Evolutionary conservation across 2,329 filamentous ascomycete genomes (phyloP), one percentile per base, ranked within the genome.

Genomic region (Xylaria sp.): DNA sequence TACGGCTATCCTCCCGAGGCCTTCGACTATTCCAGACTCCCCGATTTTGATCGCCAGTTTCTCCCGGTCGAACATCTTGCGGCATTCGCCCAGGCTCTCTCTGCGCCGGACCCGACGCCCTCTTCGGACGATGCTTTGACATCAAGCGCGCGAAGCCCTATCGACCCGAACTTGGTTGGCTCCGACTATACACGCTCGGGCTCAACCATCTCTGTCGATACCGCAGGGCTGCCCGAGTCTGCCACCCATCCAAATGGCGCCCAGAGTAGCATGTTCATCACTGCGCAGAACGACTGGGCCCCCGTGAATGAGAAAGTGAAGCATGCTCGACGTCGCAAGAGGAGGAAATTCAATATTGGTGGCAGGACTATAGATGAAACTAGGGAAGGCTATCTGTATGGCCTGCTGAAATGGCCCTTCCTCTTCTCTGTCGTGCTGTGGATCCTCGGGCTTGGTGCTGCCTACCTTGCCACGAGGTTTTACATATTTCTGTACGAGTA

Each of bases 401-500:
- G 88, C 1, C 80, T 99, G 54, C 85, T 97, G 61, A 98, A 98
- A 81, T 98, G 94, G 92, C 96, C 96, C 1, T 87, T 99, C 73
- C 85, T 99, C 41, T 80, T 94, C 41, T 87, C 92, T 50, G 94
- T 97, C 2, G 86, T 91, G 56, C 88, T 90, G 12, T 98, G 94
- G 94, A 88, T 99, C 58, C 77, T 88, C 0, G 89, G 92, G 15
- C 85, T 98, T 25, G 89, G 90, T 63, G 78, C 90, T 13, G 86
- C 89, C 18, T 99, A 99, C 80, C 83, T 96, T 37, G 83, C 92
- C 61, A 98, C 94, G 9, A 86, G 96, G 50, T 82, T 94, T 70
- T 99, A 99, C 82, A 96, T 99, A 73, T 94, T 91, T 82, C 82
- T 93, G 1, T 99, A 98, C 82, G 96, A 99, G 80, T 92, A 97